A percentile compares a stretch with the other conserved stretches of the same genome.
These are phyloP conservation scores for Phytopythium boreale DNA, from an alignment of 352 stramenopile species.

Conservation along the genomic window DNA sequence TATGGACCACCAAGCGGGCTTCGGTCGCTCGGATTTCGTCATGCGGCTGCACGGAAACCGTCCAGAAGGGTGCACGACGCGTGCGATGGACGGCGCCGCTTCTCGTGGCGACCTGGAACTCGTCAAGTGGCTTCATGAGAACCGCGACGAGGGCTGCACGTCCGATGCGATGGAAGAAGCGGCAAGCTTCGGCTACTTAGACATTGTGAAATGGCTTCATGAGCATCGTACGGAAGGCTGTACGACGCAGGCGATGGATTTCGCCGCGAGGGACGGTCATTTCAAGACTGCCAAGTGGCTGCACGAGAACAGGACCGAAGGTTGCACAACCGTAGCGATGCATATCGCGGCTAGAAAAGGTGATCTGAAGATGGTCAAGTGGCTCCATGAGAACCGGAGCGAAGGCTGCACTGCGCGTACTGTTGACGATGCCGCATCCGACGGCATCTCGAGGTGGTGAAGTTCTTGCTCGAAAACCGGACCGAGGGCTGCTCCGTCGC, in stretches of 20 bases:
- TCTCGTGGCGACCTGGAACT: background rate
- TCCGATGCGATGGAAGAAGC: constrained; percentile 13
- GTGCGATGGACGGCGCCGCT: background rate
- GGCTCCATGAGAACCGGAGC: no score
- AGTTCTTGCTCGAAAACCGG: no score
- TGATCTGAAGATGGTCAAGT: no score
- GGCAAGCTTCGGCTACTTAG: constrained; percentile 18
- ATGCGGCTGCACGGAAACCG: background rate
- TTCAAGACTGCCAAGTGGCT: background rate
- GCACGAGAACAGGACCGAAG: background rate
- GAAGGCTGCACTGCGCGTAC: no score
- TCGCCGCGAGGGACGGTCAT: no score
- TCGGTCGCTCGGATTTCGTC: background rate
- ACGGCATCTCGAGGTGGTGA: no score
- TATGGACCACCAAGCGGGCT: no score
- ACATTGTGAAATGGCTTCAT: constrained; percentile 25
- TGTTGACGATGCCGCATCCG: no score
- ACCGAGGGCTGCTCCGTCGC: no score
- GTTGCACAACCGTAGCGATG: background rate
- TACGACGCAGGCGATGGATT: constrained; percentile 8
- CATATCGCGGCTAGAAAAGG: background rate
- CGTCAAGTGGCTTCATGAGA: background rate
- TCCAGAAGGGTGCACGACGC: background rate
- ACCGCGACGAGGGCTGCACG: background rate
- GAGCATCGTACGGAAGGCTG: constrained; percentile 12